A percentile compares a stretch with the other conserved stretches of the same genome.
Conservation (phyloP, 1,284 basidiomycete species). For the Flammula alnicola region DNA sequence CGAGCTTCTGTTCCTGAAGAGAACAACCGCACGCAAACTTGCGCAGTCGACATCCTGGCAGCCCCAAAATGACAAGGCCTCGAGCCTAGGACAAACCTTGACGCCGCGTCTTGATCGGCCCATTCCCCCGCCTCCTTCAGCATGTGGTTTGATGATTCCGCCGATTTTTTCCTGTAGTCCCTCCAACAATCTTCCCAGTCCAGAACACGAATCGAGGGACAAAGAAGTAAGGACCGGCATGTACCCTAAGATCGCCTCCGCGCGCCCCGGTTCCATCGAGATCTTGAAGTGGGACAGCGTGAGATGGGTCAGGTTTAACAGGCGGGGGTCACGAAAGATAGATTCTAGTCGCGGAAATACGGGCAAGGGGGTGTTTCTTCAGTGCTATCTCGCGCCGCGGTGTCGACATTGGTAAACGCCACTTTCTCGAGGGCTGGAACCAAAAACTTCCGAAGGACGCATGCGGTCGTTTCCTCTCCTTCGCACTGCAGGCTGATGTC, state of each 20-base stretch:
- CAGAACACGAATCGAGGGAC: conserved; percentile 36
- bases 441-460: conserved; percentile 45
- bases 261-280: conserved; percentile 29
- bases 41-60: conserved; percentile 48
- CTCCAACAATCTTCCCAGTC: conserved; percentile 33
- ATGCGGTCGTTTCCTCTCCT: conserved; percentile 41
- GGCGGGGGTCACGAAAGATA: conserved; percentile 43
- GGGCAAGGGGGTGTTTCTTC: conserved; percentile 21
- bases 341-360: conserved; percentile 38
- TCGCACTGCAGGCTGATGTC: conserved; percentile 47
- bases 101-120: conserved; percentile 31
- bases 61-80: conserved; percentile 51
- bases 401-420: conserved; percentile 40
- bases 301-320: conserved; percentile 39
- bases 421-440: conserved; percentile 48
- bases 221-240: conserved; percentile 39
- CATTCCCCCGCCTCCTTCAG: conserved; percentile 7
- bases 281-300: conserved; percentile 40
- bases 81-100: conserved; percentile 52
- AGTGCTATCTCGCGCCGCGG: conserved; percentile 14
- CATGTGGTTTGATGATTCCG: conserved; percentile 22
- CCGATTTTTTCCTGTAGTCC: conserved; percentile 31
- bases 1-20: conserved; percentile 40
- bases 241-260: conserved; percentile 39
- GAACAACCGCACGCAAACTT: conserved; percentile 40